Percentiles rank a stretch among this genome's conserved stretches.
These are phyloP conservation scores for Calamus simplicifolius DNA, from an alignment of 176 grass and related monocot species.

Conservation along the genomic window DNA sequence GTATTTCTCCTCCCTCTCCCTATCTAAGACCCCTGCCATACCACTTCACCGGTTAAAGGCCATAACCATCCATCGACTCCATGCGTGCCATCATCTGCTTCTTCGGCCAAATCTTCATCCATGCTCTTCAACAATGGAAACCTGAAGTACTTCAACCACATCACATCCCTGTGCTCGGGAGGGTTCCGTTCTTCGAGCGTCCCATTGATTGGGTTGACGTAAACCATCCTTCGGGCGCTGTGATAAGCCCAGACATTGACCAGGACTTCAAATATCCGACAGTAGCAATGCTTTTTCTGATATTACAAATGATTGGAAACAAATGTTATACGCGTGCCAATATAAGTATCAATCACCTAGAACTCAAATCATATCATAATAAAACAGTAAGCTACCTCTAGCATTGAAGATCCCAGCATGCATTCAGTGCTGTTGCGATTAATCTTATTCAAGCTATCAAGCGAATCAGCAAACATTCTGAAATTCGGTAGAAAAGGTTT, in stretches of 20 bases:
- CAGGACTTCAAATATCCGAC: constrained; percentile 78
- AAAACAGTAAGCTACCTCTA: constrained; percentile 44
- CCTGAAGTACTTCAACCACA: constrained; percentile 93
- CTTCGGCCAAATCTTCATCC: constrained; percentile 97
- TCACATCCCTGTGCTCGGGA: constrained; percentile 51
- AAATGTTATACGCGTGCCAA: too few species aligned
- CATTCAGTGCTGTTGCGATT: constrained; percentile 33
- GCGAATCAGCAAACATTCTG: constrained; percentile 97
- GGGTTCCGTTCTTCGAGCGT: constrained; percentile 63
- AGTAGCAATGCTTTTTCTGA: constrained; percentile 98
- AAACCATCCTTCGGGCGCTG: constrained; percentile 77
- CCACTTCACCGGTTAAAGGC: constrained; percentile 80
- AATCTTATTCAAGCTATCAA: constrained; percentile 68
- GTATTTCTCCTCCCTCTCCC: constrained; percentile 77
- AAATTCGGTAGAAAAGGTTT: neutral
- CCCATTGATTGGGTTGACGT: constrained; percentile 63
- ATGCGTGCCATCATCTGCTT: constrained; percentile 80
- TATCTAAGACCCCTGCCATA: constrained; percentile 74
- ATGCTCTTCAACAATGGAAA: constrained; percentile 78
- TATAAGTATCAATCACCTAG: too few species aligned
- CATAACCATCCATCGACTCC: constrained; percentile 58
- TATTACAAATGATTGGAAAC: constrained; percentile 5
- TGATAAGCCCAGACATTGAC: constrained; percentile 99
- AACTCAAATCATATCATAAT: too few species aligned
- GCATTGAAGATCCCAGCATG: constrained; percentile 71